These are phyloP conservation scores for Chrysoporthe puriensis DNA, from an alignment of 2,329 filamentous ascomycete genomes.

Conservation along the genomic window DNA sequence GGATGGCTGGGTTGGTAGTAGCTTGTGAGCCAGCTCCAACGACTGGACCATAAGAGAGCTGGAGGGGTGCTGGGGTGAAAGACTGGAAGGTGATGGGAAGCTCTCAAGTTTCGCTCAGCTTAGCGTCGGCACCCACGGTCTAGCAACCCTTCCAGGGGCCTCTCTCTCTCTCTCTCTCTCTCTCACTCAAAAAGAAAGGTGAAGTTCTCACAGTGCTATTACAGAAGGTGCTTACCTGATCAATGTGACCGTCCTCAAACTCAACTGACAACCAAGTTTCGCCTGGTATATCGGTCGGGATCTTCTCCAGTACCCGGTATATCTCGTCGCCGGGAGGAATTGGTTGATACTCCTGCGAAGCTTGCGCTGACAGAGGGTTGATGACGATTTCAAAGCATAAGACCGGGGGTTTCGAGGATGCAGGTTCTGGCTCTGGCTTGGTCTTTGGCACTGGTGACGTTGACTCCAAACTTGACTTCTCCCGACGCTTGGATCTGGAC, in stretches of 20 bases:
- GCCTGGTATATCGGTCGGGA: conserved; percentile 32
- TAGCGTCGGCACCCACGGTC: neutral
- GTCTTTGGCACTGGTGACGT: conserved; percentile 22
- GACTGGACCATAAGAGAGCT: no score
- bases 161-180: neutral
- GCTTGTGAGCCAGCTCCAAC: no score
- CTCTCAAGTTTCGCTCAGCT: neutral
- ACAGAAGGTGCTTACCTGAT: conserved; percentile 45
- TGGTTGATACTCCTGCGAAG: conserved; percentile 31
- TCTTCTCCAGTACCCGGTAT: conserved; percentile 41
- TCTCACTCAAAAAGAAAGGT: neutral
- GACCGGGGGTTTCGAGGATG: conserved; percentile 20
- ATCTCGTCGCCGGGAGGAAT: conserved; percentile 42
- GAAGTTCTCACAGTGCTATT: neutral
- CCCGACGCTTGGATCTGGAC: neutral
- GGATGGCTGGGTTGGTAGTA: no score
- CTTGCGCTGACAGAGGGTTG: conserved; percentile 33
- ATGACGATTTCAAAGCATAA: conserved; percentile 38
- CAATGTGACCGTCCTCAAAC: conserved; percentile 50
- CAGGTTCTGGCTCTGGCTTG: conserved; percentile 22
- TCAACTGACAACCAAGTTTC: conserved; percentile 43
- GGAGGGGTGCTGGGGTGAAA: neutral
- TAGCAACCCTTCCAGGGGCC: neutral
- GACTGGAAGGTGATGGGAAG: neutral
- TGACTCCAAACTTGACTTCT: neutral